A percentile compares a stretch with the other conserved stretches of the same genome.
These are phyloP conservation scores for Mortierella sp. DNA, from an alignment of 371 early-diverging fungal genomes.

Conservation along the genomic window DNA sequence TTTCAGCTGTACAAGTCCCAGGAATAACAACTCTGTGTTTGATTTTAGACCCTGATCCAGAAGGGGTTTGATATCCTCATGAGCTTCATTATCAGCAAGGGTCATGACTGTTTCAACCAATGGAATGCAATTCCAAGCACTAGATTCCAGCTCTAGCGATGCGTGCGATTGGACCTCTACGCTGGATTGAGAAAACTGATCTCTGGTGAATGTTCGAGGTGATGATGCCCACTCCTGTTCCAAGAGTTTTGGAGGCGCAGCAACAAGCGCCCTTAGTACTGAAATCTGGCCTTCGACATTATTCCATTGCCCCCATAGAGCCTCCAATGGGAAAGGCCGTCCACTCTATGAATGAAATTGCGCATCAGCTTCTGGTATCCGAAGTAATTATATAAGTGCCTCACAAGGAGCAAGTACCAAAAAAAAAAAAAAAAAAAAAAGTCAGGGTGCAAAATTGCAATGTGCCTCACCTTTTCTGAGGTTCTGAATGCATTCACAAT, in stretches of 20 bases:
- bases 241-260: conserved; percentile 67
- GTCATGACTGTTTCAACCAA: conserved; percentile 78
- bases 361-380: not conserved
- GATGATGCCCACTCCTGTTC: conserved; percentile 63
- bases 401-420: not conserved
- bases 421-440: too few relatives aligned
- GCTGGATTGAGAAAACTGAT: conserved; percentile 66
- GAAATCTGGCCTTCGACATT: conserved; percentile 80
- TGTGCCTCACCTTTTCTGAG: conserved; percentile 65
- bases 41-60: conserved; percentile 76
- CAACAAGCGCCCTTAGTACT: conserved; percentile 75
- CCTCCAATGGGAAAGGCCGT: conserved; percentile 74
- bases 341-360: conserved; percentile 14
- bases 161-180: conserved; percentile 64
- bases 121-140: conserved; percentile 83
- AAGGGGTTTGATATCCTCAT: conserved; percentile 75
- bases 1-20: conserved; percentile 81
- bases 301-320: conserved; percentile 83
- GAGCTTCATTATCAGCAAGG: conserved; percentile 71
- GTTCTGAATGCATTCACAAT: conserved; percentile 75
- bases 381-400: not conserved
- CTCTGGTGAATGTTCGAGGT: conserved; percentile 64
- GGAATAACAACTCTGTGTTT: conserved; percentile 81
- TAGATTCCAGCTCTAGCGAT: conserved; percentile 60
- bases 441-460: not conserved